A percentile compares a stretch with the other conserved stretches of the same genome.
Evolutionary conservation across 257 asterid genomes (phyloP).

Genomic region (Petunia secreta): DNA sequence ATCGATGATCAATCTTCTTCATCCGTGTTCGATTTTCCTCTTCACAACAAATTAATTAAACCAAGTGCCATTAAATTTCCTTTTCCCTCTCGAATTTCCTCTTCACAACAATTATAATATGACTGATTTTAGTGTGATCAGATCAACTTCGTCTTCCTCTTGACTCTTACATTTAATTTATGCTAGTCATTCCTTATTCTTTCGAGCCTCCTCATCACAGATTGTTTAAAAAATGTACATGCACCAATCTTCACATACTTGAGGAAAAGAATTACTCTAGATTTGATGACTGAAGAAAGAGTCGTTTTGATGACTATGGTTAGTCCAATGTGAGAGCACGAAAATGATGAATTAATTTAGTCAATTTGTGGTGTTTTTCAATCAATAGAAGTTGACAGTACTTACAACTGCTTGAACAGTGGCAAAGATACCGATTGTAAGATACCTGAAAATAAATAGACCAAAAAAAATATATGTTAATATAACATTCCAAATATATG

Average conservation of each 20-base stretch:
- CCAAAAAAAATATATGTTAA: too few relatives aligned
- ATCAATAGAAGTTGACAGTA: not conserved
- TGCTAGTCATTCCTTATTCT: not conserved
- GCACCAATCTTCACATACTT: not conserved
- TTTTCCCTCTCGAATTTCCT: conserved; percentile 19
- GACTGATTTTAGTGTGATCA: not conserved
- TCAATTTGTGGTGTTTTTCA: too few relatives aligned
- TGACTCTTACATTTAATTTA: not conserved
- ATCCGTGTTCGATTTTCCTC: conserved; percentile 20
- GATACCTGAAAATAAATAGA: conserved; percentile 47
- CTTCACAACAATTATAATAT: conserved; percentile 12
- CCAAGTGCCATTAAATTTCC: not conserved
- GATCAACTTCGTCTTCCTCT: not conserved
- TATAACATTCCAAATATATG: too few relatives aligned
- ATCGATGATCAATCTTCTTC: not conserved
- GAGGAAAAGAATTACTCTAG: not conserved
- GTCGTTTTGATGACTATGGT: conserved; percentile 8
- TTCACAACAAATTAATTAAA: conserved; percentile 19
- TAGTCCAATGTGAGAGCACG: conserved; percentile 15
- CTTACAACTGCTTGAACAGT: conserved; percentile 75
- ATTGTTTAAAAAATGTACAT: not conserved
- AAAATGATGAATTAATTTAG: not conserved
- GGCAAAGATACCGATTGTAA: conserved; percentile 76
- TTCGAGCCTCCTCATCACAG: conserved; percentile 34
- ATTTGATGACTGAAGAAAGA: conserved; percentile 9